These are phyloP conservation scores for Grifola frondosa DNA, from an alignment of 1,284 basidiomycete species.

Conservation along the genomic window DNA sequence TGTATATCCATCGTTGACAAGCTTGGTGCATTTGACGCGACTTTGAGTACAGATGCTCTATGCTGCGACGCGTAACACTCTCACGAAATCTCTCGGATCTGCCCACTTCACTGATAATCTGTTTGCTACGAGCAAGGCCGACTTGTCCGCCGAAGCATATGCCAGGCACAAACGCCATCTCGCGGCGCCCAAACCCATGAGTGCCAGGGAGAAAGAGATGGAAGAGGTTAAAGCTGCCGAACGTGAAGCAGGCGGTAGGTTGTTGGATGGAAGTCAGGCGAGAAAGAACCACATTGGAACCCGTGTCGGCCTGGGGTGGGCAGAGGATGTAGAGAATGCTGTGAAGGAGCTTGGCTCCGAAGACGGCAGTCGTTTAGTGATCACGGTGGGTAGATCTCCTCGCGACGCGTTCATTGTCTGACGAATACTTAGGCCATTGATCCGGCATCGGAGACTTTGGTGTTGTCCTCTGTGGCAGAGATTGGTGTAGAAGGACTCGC, in stretches of 20 bases:
- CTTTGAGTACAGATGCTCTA: slow-evolving; percentile 75
- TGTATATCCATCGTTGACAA: slow-evolving; percentile 10
- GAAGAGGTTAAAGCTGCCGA: slow-evolving; percentile 76
- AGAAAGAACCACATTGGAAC: slow-evolving; percentile 56
- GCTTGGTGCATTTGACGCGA: not conserved
- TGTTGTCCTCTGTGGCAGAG: slow-evolving; percentile 41
- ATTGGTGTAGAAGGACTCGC: slow-evolving; percentile 45
- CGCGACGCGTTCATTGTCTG: not conserved
- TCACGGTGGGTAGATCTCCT: slow-evolving; percentile 55
- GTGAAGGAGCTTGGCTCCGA: slow-evolving; percentile 54
- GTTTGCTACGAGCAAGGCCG: slow-evolving; percentile 77
- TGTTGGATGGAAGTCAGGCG: slow-evolving; percentile 57
- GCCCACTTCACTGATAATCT: slow-evolving; percentile 75
- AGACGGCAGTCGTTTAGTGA: slow-evolving; percentile 53
- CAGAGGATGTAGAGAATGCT: slow-evolving; percentile 60
- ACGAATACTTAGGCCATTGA: slow-evolving; percentile 56
- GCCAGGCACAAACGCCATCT: slow-evolving; percentile 72
- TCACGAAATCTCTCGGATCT: slow-evolving; percentile 77
- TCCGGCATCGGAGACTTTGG: slow-evolving; percentile 53
- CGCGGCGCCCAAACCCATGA: slow-evolving; percentile 77
- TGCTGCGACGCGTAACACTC: slow-evolving; percentile 76
- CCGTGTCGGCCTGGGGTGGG: slow-evolving; percentile 65
- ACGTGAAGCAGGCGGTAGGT: slow-evolving; percentile 43
- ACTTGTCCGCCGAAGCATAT: slow-evolving; percentile 68
- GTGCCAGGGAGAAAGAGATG: slow-evolving; percentile 78